phyloP scores from a whole-genome alignment of 2,329 filamentous ascomycete genomes.

The Magnaporthiopsis incrustans region DNA sequence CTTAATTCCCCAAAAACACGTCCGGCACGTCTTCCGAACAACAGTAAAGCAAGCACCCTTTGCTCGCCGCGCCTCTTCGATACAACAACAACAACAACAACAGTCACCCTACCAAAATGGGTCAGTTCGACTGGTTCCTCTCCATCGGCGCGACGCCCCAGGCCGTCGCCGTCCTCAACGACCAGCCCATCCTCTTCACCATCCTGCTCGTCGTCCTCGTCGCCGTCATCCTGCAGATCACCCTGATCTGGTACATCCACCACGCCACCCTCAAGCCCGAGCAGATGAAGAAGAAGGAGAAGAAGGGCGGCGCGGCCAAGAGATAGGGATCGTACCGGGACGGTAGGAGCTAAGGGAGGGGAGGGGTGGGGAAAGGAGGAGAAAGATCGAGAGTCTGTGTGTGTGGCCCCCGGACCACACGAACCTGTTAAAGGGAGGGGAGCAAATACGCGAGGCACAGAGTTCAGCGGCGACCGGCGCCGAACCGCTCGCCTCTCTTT shows the following conservation, averaged over 20 bases:
- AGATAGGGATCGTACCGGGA: constrained; percentile 6
- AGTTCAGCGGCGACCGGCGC: not conserved
- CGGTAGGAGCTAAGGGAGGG: too few species aligned
- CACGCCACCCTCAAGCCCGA: constrained; percentile 52
- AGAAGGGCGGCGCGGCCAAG: constrained; percentile 16
- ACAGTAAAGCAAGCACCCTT: not conserved
- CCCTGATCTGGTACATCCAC: constrained; percentile 51
- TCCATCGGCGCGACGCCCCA: constrained; percentile 49
- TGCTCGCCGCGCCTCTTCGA: constrained; percentile 2
- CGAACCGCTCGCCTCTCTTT: not conserved
- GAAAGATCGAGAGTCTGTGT: too few species aligned
- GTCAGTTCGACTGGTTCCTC: constrained; percentile 49
- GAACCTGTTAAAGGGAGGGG: too few species aligned
- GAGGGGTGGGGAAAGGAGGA: not conserved
- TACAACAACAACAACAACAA: constrained; percentile 18
- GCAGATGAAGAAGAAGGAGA: constrained; percentile 47
- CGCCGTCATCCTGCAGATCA: constrained; percentile 35
- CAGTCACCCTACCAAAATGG: constrained; percentile 14
- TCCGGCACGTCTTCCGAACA: constrained; percentile 1
- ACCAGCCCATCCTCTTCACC: constrained; percentile 52
- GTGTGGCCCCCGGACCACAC: too few species aligned
- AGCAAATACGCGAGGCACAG: too few species aligned
- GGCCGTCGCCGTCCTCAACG: constrained; percentile 52
- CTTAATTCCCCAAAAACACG: constrained; percentile 7
- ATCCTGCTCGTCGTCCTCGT: constrained; percentile 47